Evolutionary conservation across 176 grass and related monocot species (phyloP).

Genomic region (Cenchrus fungigraminus): DNA sequence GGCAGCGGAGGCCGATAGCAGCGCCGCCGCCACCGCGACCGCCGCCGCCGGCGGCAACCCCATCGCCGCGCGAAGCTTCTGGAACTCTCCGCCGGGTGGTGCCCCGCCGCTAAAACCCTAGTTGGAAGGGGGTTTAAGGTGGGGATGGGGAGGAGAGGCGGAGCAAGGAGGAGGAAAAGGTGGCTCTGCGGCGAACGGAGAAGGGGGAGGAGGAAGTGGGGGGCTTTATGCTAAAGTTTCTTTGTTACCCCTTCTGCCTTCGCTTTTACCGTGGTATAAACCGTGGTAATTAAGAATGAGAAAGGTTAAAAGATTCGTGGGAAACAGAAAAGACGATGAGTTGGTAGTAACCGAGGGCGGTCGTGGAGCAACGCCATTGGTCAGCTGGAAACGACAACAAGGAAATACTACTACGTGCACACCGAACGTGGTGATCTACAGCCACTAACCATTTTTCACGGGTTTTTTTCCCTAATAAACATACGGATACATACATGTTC

Average conservation of each 20-base stretch:
- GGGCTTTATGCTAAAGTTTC: not conserved
- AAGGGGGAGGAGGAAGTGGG: not conserved
- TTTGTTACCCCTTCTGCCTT: not conserved
- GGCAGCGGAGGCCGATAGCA: conserved; percentile 23
- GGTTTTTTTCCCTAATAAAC: too few species aligned
- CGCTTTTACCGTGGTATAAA: conserved; percentile 2
- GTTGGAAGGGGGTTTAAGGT: conserved; percentile 33
- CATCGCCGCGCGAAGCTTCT: conserved; percentile 39
- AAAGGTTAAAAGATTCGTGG: not conserved
- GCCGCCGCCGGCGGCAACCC: conserved; percentile 31
- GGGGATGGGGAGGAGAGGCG: not conserved
- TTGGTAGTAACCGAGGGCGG: not conserved
- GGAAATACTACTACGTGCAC: too few species aligned
- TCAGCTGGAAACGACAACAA: too few species aligned
- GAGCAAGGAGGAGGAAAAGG: not conserved
- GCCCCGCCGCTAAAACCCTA: conserved; percentile 67
- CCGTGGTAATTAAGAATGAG: not conserved
- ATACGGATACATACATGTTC: too few species aligned
- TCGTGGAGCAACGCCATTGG: not conserved
- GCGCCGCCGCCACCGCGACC: conserved; percentile 11
- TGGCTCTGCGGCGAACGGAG: not conserved
- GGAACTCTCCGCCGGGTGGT: not conserved
- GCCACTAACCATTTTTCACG: too few species aligned
- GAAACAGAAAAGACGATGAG: not conserved
- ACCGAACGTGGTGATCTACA: too few species aligned